A percentile compares a stretch with the other conserved stretches of the same genome.
Evolutionary conservation across 2,329 filamentous ascomycete genomes (phyloP).

Genomic region (Seiridium unicorne): DNA sequence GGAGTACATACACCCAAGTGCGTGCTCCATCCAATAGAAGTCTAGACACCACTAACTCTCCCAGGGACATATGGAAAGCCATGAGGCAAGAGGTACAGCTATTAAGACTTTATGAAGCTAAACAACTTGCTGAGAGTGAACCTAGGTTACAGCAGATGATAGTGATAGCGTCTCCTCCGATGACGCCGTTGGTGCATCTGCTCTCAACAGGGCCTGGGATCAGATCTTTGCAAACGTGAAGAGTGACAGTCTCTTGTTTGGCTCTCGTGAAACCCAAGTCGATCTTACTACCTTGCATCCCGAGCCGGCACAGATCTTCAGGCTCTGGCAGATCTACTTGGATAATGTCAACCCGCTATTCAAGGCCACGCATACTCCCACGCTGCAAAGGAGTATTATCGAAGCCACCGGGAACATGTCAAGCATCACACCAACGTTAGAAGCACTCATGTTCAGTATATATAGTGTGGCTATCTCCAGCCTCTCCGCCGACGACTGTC

Average conservation of each 20-base stretch:
- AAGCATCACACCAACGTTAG: conserved; percentile 37
- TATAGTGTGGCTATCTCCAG: conserved; percentile 43
- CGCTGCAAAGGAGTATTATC: conserved; percentile 49
- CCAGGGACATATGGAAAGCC: too few relatives aligned
- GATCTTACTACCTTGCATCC: conserved; percentile 52
- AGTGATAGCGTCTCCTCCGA: conserved; percentile 20
- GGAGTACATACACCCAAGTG: too few relatives aligned
- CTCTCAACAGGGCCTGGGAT: conserved; percentile 45
- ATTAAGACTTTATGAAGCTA: too few relatives aligned
- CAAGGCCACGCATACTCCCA: conserved; percentile 58
- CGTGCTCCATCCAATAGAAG: too few relatives aligned
- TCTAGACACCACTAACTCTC: too few relatives aligned
- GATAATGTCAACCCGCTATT: conserved; percentile 58
- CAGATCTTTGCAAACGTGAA: conserved; percentile 29
- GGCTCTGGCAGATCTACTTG: conserved; percentile 57
- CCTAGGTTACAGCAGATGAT: conserved; percentile 23
- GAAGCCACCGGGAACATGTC: conserved; percentile 42
- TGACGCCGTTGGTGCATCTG: conserved; percentile 25
- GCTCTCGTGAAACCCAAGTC: conserved; percentile 36
- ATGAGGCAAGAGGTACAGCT: too few relatives aligned
- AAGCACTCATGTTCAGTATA: conserved; percentile 57
- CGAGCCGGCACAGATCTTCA: conserved; percentile 40
- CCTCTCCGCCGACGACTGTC: conserved; percentile 41
- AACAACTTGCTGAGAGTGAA: too few relatives aligned
- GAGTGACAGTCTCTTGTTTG: conserved; percentile 56